Conservation (phyloP, 306 rosid species). For the Parietaria judaica region DNA sequence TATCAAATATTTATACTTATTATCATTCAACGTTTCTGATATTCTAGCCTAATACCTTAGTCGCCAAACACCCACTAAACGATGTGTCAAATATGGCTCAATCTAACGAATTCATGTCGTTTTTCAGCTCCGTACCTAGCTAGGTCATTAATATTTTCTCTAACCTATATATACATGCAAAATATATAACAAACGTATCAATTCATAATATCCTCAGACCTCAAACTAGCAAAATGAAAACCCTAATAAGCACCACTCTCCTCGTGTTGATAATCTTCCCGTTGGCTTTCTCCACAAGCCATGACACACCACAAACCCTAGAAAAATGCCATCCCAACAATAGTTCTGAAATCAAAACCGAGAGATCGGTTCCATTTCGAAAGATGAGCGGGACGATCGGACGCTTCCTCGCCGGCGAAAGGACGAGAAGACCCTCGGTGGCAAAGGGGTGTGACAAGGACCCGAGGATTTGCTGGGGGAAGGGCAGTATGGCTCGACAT, state of each 20-base stretch:
- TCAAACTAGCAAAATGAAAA: slow-evolving; percentile 23
- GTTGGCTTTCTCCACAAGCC: slow-evolving; percentile 29
- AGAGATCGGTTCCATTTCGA: slow-evolving; percentile 9
- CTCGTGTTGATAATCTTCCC: slow-evolving; percentile 22
- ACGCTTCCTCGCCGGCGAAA: slow-evolving; percentile 25
- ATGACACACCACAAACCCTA: neutral
- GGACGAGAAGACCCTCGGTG: neutral
- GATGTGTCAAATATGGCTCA: too few relatives aligned
- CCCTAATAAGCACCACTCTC: slow-evolving; percentile 16
- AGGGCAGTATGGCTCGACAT: slow-evolving; percentile 33
- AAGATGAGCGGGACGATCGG: slow-evolving; percentile 31
- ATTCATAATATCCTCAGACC: neutral
- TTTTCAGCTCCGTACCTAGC: neutral
- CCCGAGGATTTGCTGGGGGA: slow-evolving; percentile 28
- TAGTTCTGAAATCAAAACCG: slow-evolving; percentile 4
- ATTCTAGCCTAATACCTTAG: too few relatives aligned
- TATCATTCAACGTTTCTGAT: too few relatives aligned
- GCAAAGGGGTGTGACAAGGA: slow-evolving; percentile 20
- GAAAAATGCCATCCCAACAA: neutral
- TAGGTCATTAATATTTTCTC: neutral
- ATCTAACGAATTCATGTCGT: neutral
- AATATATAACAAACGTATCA: slow-evolving; percentile 10
- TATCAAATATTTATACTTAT: too few relatives aligned
- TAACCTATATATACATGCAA: slow-evolving; percentile 36
- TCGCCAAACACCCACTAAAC: too few relatives aligned